Evolutionary conservation across 2,329 filamentous ascomycete genomes (phyloP).

Genomic region (Rhinocladiella similis): DNA sequence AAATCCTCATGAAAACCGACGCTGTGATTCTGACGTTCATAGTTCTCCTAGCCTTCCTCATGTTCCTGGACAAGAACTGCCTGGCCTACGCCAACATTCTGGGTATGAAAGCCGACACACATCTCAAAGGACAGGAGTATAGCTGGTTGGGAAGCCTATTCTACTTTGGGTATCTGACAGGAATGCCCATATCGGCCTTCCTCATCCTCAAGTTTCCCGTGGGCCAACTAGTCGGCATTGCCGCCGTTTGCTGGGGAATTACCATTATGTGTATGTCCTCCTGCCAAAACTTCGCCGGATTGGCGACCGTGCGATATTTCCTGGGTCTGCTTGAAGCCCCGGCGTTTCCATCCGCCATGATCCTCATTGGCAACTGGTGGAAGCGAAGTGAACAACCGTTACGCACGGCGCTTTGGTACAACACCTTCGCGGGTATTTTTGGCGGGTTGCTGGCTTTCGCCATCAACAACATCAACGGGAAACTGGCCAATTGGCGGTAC

Average conservation of each 20-base stretch:
- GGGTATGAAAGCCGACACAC: conserved; percentile 24
- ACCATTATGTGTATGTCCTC: background rate
- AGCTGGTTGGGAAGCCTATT: conserved; percentile 49
- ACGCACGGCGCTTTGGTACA: conserved; percentile 6
- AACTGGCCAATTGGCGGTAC: conserved; percentile 4
- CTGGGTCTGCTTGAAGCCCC: conserved; percentile 21
- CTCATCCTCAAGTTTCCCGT: conserved; percentile 50
- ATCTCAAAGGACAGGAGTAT: conserved; percentile 46
- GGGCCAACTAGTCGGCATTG: conserved; percentile 48
- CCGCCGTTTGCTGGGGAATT: conserved; percentile 1
- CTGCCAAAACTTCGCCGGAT: conserved; percentile 5
- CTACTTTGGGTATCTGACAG: conserved; percentile 51
- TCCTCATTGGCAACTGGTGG: conserved; percentile 24
- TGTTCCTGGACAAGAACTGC: conserved; percentile 4
- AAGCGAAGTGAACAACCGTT: conserved; percentile 1
- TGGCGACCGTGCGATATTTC: conserved; percentile 3
- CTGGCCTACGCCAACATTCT: conserved; percentile 52
- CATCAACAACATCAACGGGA: conserved; percentile 3
- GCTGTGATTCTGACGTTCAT: background rate
- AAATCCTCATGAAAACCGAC: conserved; percentile 1
- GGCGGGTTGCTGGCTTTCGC: conserved; percentile 2
- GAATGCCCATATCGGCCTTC: conserved; percentile 51
- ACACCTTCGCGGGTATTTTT: conserved; percentile 5
- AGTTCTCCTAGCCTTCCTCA: background rate
- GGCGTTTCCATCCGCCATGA: conserved; percentile 36